Evolutionary conservation across 2,329 filamentous ascomycete genomes (phyloP).

Genomic region (Corinectria fuckeliana): DNA sequence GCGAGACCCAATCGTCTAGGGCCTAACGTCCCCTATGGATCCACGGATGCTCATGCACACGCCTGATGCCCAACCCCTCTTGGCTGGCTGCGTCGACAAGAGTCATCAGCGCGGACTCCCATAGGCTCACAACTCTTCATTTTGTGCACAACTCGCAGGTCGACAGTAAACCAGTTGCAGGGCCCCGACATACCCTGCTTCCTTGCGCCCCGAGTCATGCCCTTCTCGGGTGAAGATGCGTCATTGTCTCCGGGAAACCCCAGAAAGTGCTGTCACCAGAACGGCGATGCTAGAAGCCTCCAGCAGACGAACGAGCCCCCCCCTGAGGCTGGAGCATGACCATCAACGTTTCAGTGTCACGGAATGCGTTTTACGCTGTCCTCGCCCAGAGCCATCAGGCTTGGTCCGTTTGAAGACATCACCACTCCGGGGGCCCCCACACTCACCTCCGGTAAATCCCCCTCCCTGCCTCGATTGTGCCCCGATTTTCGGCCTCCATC

Average conservation of each 20-base stretch:
- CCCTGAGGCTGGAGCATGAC: slow-evolving; percentile 2
- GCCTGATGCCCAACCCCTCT: slow-evolving; percentile 33
- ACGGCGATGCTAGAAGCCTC: slow-evolving; percentile 21
- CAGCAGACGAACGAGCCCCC: slow-evolving; percentile 12
- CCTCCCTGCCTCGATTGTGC: neutral
- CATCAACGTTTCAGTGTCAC: slow-evolving; percentile 12
- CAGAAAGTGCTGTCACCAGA: slow-evolving; percentile 12
- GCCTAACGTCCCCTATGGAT: slow-evolving; percentile 8
- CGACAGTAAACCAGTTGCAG: slow-evolving; percentile 1
- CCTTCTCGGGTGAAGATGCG: slow-evolving; percentile 14
- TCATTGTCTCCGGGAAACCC: slow-evolving; percentile 11
- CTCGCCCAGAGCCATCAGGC: slow-evolving; percentile 12
- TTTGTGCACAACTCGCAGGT: slow-evolving; percentile 8
- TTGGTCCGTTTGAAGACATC: slow-evolving; percentile 16
- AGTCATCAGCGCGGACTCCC: slow-evolving; percentile 1
- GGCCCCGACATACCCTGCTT: neutral
- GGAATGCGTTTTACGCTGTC: slow-evolving; percentile 12
- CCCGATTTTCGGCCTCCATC: slow-evolving; percentile 19
- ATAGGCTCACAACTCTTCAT: slow-evolving; percentile 17
- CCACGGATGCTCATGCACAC: slow-evolving; percentile 29
- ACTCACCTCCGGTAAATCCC: slow-evolving; percentile 26
- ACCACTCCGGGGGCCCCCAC: slow-evolving; percentile 26
- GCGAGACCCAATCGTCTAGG: slow-evolving; percentile 21
- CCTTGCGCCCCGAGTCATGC: slow-evolving; percentile 19
- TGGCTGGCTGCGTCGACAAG: slow-evolving; percentile 19